Conservation (phyloP, 768 basidiomycete species). For the Gyrodon lividus region DNA sequence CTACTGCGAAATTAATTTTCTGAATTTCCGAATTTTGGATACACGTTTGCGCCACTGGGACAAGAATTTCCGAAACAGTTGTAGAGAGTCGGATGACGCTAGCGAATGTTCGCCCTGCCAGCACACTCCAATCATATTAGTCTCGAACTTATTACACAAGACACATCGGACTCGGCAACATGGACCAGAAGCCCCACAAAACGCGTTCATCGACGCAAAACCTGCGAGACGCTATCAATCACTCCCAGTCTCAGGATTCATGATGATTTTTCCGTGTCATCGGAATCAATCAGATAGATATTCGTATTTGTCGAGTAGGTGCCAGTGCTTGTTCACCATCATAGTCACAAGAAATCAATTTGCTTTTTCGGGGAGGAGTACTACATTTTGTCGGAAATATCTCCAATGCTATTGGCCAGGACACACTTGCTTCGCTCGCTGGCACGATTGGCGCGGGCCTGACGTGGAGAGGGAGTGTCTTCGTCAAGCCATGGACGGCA, state of each 20-base stretch:
- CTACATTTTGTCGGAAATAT: not conserved
- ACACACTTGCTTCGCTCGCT: not conserved
- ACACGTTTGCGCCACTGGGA: too few relatives aligned
- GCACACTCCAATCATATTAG: too few relatives aligned
- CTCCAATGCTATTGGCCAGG: conserved; percentile 1
- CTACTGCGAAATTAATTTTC: too few relatives aligned
- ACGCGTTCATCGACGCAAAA: not conserved
- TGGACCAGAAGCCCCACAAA: not conserved
- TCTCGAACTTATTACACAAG: not conserved
- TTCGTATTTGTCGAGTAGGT: conserved; percentile 1
- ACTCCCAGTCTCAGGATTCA: not conserved
- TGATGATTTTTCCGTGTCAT: not conserved
- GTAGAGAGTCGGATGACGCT: too few relatives aligned
- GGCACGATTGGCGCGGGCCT: conserved; percentile 2
- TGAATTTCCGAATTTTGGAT: too few relatives aligned
- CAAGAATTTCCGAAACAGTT: too few relatives aligned
- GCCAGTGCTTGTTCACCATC: too few relatives aligned
- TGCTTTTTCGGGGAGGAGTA: not conserved
- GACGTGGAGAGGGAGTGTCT: conserved; percentile 1
- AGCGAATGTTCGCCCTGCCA: not conserved
- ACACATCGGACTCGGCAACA: too few relatives aligned
- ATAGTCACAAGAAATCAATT: not conserved
- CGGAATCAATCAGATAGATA: conserved; percentile 1
- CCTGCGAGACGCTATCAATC: not conserved
- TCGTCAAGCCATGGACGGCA: conserved; percentile 2